Evolutionary conservation across 2,329 filamentous ascomycete genomes (phyloP), one percentile per base, ranked within the genome.

Genomic region (Ophiostoma piceae): DNA sequence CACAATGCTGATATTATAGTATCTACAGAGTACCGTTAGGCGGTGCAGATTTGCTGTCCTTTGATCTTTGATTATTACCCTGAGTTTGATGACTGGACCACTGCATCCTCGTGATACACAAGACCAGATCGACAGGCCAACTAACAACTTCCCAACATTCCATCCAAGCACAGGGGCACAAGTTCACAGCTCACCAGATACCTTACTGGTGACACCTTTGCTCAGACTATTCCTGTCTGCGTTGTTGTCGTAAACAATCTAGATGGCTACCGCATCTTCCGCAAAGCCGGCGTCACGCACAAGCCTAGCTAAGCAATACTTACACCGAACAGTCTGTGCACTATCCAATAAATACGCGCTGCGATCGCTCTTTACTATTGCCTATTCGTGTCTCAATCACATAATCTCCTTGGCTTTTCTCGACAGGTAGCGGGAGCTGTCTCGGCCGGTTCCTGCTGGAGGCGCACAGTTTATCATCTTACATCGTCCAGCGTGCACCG

Each of bases 71-170:
- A 29, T 47, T 47, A 19, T 14, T 47, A 2, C 6, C 16, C 3
- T n/a, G 43, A 19, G 16, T 47, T n/a, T 19, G 43, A 47, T 8
- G 19, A 7, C 16, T 19, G 43, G 43, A 47, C 43, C 26, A 12
- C 57, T 62, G 26, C 26, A 62, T 62, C 26, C 57, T 32, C 26
- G 57, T 32, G 26, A 29, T 62, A 62, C 57, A 62, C 57, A 62
- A 62, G 57, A 32, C 26, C 57, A 26, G 57, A 62, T 62, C 57
- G 57, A 62, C 57, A 62, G 8, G 26, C 26, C 26, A 26, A 12
- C 51, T 26, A 26, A 57, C 4, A 57, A 26, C 22, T n/a, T 57
- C 57, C 11, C 26, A 57, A 9, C n/a, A 57, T 57, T n/a, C 26
- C 51, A 57, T 26, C 51, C 51, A 57, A 9, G n/a, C 8, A 26